These are phyloP conservation scores for Solanum hybrid DNA, from an alignment of 305 asterid genomes.

Conservation along the genomic window DNA sequence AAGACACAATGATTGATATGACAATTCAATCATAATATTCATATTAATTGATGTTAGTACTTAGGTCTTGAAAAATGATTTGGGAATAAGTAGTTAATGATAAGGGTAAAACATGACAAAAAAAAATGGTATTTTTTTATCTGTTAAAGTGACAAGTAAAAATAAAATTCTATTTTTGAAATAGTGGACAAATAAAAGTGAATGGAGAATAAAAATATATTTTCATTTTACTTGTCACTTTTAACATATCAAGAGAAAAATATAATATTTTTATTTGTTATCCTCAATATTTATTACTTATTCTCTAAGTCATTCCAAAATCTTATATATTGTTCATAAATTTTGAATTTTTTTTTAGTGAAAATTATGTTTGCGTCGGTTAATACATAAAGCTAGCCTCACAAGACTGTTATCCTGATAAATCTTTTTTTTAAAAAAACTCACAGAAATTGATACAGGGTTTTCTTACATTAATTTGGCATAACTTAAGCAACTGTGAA, in stretches of 20 bases:
- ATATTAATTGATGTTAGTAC: background rate
- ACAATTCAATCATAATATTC: too few relatives aligned
- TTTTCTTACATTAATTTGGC: background rate
- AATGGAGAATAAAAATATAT: background rate
- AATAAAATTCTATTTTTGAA: too few relatives aligned
- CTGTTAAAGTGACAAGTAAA: background rate
- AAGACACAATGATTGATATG: background rate
- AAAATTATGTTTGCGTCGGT: background rate
- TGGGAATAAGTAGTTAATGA: too few relatives aligned
- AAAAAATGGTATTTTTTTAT: background rate
- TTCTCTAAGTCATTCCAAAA: background rate
- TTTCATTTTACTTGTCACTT: background rate
- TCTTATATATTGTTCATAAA: background rate
- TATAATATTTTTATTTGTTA: background rate
- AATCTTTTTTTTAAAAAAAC: rapidly evolving
- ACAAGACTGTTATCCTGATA: background rate
- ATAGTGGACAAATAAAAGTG: background rate
- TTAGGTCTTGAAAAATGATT: background rate
- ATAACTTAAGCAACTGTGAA: background rate
- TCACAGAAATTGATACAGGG: background rate
- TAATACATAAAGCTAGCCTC: background rate
- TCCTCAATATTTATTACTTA: background rate
- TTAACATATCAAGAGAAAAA: background rate
- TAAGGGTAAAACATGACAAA: background rate
- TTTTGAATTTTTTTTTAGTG: background rate